phyloP scores from a whole-genome alignment of 176 grass and related monocot species.

The Aegilops sharonensis region DNA sequence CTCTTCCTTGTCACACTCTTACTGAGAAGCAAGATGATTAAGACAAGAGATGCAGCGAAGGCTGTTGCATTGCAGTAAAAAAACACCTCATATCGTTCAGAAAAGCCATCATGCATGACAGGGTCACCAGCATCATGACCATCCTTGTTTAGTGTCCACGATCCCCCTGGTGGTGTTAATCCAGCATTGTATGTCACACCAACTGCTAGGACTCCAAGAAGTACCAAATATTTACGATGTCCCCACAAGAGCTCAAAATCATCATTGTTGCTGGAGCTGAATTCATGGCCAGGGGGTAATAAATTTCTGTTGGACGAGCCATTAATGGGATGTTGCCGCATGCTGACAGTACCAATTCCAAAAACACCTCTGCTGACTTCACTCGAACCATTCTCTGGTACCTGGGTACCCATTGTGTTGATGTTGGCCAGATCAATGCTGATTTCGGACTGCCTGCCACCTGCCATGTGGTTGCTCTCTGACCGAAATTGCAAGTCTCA shows the following conservation, averaged over 20 bases:
- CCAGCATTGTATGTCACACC: slow-evolving; percentile 52
- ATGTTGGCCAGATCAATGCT: background rate
- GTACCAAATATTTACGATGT: slow-evolving; percentile 42
- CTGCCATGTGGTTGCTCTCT: background rate
- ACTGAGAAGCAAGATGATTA: slow-evolving; percentile 62
- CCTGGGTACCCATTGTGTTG: background rate
- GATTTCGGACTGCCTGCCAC: background rate
- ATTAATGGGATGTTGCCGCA: background rate
- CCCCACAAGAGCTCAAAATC: slow-evolving; percentile 37
- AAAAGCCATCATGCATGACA: slow-evolving; percentile 15
- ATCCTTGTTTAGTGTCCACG: background rate
- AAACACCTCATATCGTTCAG: slow-evolving; percentile 22
- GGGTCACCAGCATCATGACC: slow-evolving; percentile 30
- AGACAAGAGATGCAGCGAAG: slow-evolving; percentile 46
- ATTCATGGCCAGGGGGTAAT: background rate
- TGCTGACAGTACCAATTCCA: background rate
- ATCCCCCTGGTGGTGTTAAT: slow-evolving; percentile 27
- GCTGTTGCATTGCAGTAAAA: slow-evolving; percentile 52
- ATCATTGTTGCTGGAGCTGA: background rate
- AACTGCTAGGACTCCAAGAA: slow-evolving; percentile 38
- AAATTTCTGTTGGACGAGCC: background rate
- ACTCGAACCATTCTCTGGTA: background rate
- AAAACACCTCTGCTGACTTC: background rate
- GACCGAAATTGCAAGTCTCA: background rate
- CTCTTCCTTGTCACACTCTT: slow-evolving; percentile 24